Evolutionary conservation across 768 basidiomycete species (phyloP).

Genomic region (Thelephora ganbajun): DNA sequence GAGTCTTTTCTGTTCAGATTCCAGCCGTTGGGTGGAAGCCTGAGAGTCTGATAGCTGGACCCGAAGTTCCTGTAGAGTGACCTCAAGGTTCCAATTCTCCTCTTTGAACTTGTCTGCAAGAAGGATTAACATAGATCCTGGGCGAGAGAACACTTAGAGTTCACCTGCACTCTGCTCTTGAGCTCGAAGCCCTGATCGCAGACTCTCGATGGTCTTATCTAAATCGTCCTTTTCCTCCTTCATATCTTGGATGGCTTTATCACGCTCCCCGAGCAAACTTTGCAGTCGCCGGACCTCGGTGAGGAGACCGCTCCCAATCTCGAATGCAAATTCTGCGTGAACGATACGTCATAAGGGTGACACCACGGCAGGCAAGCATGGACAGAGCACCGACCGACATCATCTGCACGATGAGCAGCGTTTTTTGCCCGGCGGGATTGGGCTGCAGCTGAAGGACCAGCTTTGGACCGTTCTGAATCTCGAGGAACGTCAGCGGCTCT

Average conservation of each 20-base stretch:
- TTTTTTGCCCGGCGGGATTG: slow-evolving; percentile 86
- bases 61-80: slow-evolving; percentile 77
- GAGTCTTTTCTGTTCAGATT: slow-evolving; percentile 73
- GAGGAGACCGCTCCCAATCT: slow-evolving; percentile 87
- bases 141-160: slow-evolving; percentile 11
- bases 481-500: slow-evolving; percentile 27
- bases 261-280: slow-evolving; percentile 79
- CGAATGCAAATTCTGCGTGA: slow-evolving; percentile 83
- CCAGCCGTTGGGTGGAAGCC: slow-evolving; percentile 50
- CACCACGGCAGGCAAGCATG: background rate
- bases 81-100: slow-evolving; percentile 98
- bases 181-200: slow-evolving; percentile 57
- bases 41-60: slow-evolving; percentile 55
- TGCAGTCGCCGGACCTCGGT: slow-evolving; percentile 89
- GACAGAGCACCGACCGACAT: slow-evolving; percentile 50
- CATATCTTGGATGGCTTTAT: slow-evolving; percentile 84
- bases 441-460: slow-evolving; percentile 54
- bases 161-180: slow-evolving; percentile 73
- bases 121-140: slow-evolving; percentile 5
- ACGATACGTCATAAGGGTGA: slow-evolving; percentile 9
- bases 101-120: slow-evolving; percentile 84
- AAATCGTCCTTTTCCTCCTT: slow-evolving; percentile 87
- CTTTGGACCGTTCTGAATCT: slow-evolving; percentile 41
- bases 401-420: slow-evolving; percentile 79
- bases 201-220: slow-evolving; percentile 62